These are phyloP conservation scores for Cinnamomum chago DNA, from an alignment of 164 flowering plant genomes.

Conservation along the genomic window DNA sequence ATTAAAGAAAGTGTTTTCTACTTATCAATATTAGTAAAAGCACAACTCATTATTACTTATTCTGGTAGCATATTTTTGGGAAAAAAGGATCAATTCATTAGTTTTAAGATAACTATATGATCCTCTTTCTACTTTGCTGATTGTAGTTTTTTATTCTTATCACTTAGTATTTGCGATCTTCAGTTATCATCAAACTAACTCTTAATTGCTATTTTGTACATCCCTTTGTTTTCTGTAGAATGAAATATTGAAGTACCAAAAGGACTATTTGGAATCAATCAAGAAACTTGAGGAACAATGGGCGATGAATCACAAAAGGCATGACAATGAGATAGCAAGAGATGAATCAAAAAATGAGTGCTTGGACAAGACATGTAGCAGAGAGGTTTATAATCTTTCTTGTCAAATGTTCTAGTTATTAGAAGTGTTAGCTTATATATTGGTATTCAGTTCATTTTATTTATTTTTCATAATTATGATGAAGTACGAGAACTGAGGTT, in stretches of 20 bases:
- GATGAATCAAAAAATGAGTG: conserved; percentile 23
- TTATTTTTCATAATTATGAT: not conserved
- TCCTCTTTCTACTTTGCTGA: too few relatives aligned
- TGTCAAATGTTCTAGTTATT: not conserved
- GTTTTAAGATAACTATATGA: too few relatives aligned
- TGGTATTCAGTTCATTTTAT: not conserved
- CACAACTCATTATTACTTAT: too few relatives aligned
- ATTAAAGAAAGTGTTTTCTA: too few relatives aligned
- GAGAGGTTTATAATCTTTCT: conserved; percentile 33
- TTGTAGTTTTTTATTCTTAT: too few relatives aligned
- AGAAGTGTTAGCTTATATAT: not conserved
- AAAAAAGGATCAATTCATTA: too few relatives aligned
- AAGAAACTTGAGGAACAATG: conserved; percentile 82
- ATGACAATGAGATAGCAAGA: conserved; percentile 21
- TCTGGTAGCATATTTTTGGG: too few relatives aligned
- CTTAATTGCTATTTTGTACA: not conserved
- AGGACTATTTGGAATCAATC: conserved; percentile 74
- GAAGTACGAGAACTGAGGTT: too few relatives aligned
- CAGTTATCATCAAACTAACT: too few relatives aligned
- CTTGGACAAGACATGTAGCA: conserved; percentile 26
- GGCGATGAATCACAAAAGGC: conserved; percentile 48
- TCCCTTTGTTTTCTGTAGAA: conserved; percentile 32
- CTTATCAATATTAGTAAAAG: too few relatives aligned
- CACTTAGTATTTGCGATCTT: too few relatives aligned
- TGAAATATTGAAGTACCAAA: conserved; percentile 64